Evolutionary conservation across 306 rosid genomes (phyloP), one percentile per base, ranked within the genome.

Genomic region (Trichosanthes cucumerina): DNA sequence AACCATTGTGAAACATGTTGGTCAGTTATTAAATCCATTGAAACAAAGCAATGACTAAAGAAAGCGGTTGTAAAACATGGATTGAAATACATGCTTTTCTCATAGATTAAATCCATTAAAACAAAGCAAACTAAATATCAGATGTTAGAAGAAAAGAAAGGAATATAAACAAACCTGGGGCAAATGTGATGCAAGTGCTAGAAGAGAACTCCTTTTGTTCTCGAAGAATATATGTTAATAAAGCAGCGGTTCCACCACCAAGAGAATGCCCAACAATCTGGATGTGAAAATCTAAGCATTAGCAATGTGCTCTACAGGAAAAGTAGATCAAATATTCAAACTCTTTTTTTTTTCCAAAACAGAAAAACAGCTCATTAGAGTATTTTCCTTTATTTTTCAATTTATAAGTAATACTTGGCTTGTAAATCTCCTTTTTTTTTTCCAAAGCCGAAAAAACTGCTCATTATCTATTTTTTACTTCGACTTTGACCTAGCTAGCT

Each of bases 211-310:
- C 97, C 57, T 86, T 95, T 64, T 84, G 96, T 78, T 95, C 99
- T 84, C 97, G 91, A 46, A 95, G 96, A 81, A 95, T 89, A 83
- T 91, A 95, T 21, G 99, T 88, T 72, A 95, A 82, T 70, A 95
- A 85, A 0, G 99, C 99, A 75, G 99, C 98, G 44, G 98, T 95
- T 82, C 98, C 98, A 75, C 97, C 97, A 39, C 97, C 98, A 50
- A 95, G 97, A 15, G 99, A 95, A 83, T 95, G 99, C 49, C 99
- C 99, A 79, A 95, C 89, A 81, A 95, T 84, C 99, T 95, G 82
- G 80, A 78, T 76, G 85, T 71, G 11, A 58, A 76, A 64, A 43
- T 53, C n/a, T 72, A 81, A 73, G 34, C 38, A 43, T 38, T 53
- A 46, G n/a, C 9, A 59, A 31, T 54, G 78, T 57, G 21, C 64